Evolutionary conservation across 139 green algal genomes (phyloP), one percentile per base, ranked within the genome.

Genomic region (Chlorella sp.): DNA sequence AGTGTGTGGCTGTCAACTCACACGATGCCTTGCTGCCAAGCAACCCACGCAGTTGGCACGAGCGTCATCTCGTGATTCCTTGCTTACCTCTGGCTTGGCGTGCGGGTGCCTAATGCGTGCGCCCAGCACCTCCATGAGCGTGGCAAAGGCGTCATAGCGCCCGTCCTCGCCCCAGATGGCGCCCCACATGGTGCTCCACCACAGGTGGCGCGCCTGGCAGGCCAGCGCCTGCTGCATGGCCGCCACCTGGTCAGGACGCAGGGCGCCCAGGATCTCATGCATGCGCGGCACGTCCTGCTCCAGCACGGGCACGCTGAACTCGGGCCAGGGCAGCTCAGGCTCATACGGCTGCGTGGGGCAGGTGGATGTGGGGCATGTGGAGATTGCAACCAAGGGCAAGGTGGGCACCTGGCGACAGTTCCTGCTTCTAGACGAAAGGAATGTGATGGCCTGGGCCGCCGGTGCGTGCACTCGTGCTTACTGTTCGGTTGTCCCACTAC

Each of bases 111-210:
- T 2, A 30, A 2, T 29, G 32, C 63, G 5, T 4, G 55, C 55
- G 14, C 14, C 30, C 26, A 49, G 35, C 55, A 78, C 35, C 78
- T 80, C 79, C 74, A 84, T 76, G 32, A 84, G 67, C 0, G 79
- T 84, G 0, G 77, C 79, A 35, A 81, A 84, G 0, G 79, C 79
- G 51, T 84, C 79, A 61, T 81, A 84, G 31, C 74, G 74, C 29
- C 79, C 74, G 62, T 76, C 65, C 5, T 84, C 79, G 1, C 74
- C 72, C 17, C 76, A 74, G 61, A 84, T 73, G 17, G 36, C 60
- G 27, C 79, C 79, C 65, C 77, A 78, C 70, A 78, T 34, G 61
- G 4, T 72, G 74, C 71, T 81, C 63, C 69, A 84, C 55, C 55
- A 78, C 71, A 84, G 67, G 74, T 84, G 79, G 67, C 72, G 35